A percentile compares a stretch with the other conserved stretches of the same genome.
These are phyloP conservation scores for Leccinum huronense DNA, from an alignment of 1,284 basidiomycete species.

Conservation along the genomic window DNA sequence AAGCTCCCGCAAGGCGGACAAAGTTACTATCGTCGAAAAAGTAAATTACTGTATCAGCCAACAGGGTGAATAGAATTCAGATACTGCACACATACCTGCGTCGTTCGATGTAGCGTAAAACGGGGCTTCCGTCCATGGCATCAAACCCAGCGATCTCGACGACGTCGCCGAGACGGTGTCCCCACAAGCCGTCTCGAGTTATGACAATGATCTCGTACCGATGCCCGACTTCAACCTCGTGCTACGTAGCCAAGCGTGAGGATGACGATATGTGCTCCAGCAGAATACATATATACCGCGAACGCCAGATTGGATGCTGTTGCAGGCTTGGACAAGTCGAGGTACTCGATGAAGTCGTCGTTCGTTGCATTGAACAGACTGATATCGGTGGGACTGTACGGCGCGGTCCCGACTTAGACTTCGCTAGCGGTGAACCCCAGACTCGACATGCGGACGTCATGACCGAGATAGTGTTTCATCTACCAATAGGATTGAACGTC, in stretches of 20 bases:
- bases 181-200: constrained; percentile 27
- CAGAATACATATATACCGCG: neutral
- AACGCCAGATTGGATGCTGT: neutral
- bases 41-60: neutral
- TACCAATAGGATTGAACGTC: neutral
- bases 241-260: constrained; percentile 11
- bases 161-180: constrained; percentile 28
- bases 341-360: constrained; percentile 13
- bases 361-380: constrained; percentile 20
- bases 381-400: constrained; percentile 11
- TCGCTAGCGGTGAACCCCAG: constrained; percentile 27
- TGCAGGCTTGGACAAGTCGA: neutral
- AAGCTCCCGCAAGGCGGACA: constrained; percentile 6
- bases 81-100: constrained; percentile 16
- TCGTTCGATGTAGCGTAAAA: constrained; percentile 26
- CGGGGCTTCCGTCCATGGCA: constrained; percentile 19
- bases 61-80: neutral
- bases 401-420: constrained; percentile 20
- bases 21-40: constrained; percentile 7
- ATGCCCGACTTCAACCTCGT: constrained; percentile 18
- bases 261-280: neutral
- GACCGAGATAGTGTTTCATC: constrained; percentile 23
- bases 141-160: constrained; percentile 24
- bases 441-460: constrained; percentile 19
- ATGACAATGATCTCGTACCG: constrained; percentile 28